A percentile compares a stretch with the other conserved stretches of the same genome.
Evolutionary conservation across 768 basidiomycete genomes (phyloP).

Genomic region (Austroboletus festivus): DNA sequence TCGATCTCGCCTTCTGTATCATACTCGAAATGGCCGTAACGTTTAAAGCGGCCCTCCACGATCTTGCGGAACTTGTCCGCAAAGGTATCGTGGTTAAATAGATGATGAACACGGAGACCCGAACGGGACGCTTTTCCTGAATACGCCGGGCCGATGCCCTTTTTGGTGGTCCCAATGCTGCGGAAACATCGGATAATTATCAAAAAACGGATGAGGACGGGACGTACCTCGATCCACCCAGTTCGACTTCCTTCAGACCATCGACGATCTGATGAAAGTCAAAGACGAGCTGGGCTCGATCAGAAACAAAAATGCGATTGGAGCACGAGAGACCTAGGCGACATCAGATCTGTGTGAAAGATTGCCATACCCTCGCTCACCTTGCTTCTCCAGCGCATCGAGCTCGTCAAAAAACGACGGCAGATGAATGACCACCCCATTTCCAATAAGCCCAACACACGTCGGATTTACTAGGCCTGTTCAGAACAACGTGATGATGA

Average conservation of each 20-base stretch:
- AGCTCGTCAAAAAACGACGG: constrained; percentile 95
- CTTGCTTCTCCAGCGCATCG: constrained; percentile 80
- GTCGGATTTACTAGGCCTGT: constrained; percentile 36
- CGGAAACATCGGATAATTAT: background rate
- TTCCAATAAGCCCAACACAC: constrained; percentile 86
- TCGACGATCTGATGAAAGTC: constrained; percentile 99
- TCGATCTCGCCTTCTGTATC: constrained; percentile 95
- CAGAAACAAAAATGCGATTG: constrained; percentile 85
- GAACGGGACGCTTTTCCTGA: constrained; percentile 96
- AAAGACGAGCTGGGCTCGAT: constrained; percentile 95
- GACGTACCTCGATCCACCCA: constrained; percentile 77
- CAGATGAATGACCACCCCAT: constrained; percentile 93
- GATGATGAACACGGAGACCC: constrained; percentile 92
- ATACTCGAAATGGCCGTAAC: constrained; percentile 97
- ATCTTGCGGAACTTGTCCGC: constrained; percentile 90
- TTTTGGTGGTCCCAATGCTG: constrained; percentile 97
- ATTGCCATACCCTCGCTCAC: constrained; percentile 36
- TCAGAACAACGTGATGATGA: too few species aligned
- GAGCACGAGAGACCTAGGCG: constrained; percentile 77
- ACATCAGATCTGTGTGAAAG: constrained; percentile 1
- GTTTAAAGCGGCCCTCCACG: constrained; percentile 96
- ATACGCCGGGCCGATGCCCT: constrained; percentile 98
- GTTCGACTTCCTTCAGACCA: constrained; percentile 95
- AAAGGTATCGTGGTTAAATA: constrained; percentile 85
- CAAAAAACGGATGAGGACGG: background rate